Evolutionary conservation across 306 rosid genomes (phyloP).

Genomic region (Betula pendula): DNA sequence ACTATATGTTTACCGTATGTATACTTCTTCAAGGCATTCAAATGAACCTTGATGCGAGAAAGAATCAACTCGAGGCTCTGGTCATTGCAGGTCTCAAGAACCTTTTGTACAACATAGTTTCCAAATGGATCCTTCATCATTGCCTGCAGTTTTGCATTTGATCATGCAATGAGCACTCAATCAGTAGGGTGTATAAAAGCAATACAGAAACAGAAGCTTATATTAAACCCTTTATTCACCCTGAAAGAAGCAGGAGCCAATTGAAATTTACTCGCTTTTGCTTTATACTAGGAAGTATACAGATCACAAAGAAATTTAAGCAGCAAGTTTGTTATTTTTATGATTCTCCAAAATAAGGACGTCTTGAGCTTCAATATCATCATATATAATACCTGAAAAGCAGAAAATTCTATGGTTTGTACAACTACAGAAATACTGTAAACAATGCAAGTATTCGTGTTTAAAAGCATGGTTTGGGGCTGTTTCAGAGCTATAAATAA

Average conservation of each 20-base stretch:
- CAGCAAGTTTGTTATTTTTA: not conserved
- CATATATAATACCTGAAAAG: not conserved
- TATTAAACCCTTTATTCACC: not conserved
- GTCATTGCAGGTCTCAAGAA: slow-evolving; percentile 90
- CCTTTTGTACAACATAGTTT: slow-evolving; percentile 94
- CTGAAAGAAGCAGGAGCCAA: not conserved
- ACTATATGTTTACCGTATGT: slow-evolving; percentile 95
- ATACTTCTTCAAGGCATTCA: slow-evolving; percentile 83
- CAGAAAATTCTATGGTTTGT: not conserved
- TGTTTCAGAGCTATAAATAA: not conserved
- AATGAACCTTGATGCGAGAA: slow-evolving; percentile 93
- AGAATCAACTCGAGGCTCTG: slow-evolving; percentile 83
- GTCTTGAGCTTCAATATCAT: not conserved
- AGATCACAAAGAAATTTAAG: not conserved
- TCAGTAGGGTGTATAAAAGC: slow-evolving; percentile 1
- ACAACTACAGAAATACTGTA: not conserved
- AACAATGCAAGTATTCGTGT: not conserved
- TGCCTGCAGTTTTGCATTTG: slow-evolving; percentile 54
- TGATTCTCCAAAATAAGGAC: not conserved
- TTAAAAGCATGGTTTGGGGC: not conserved
- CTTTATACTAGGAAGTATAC: not conserved
- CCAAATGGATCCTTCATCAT: slow-evolving; percentile 99
- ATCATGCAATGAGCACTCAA: slow-evolving; percentile 18
- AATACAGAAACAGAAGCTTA: not conserved
- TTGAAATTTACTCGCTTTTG: not conserved